phyloP scores from a whole-genome alignment of 2,329 filamentous ascomycete species.

The Monosporascus sp. region DNA sequence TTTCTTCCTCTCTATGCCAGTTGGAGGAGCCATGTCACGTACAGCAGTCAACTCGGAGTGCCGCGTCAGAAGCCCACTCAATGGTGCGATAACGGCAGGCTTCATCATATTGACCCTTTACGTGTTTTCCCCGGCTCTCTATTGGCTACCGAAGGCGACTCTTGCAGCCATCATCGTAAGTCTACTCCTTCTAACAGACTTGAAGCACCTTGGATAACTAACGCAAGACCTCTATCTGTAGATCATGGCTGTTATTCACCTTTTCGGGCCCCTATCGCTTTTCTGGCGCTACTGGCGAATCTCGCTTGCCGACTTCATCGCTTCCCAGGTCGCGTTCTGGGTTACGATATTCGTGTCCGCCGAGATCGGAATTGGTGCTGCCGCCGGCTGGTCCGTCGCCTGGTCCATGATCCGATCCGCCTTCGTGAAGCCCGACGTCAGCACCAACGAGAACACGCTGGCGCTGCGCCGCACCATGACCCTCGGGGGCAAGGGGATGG shows the following conservation, averaged over 20 bases:
- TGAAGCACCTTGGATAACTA: not conserved
- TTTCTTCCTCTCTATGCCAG: constrained; percentile 58
- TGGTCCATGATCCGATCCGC: constrained; percentile 55
- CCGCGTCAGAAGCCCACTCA: constrained; percentile 56
- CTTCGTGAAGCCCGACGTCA: constrained; percentile 31
- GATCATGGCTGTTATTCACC: constrained; percentile 58
- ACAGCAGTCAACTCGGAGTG: constrained; percentile 63
- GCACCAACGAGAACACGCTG: constrained; percentile 4
- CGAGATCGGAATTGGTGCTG: constrained; percentile 52
- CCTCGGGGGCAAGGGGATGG: constrained; percentile 18
- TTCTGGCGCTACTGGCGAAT: constrained; percentile 62
- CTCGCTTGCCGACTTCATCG: constrained; percentile 58
- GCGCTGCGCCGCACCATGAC: constrained; percentile 13
- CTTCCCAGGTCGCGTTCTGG: constrained; percentile 59
- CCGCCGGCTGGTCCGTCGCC: constrained; percentile 59
- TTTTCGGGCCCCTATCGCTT: constrained; percentile 51
- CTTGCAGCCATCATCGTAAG: constrained; percentile 56
- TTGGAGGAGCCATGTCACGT: constrained; percentile 61
- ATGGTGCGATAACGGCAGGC: constrained; percentile 53
- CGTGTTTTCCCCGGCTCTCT: constrained; percentile 53
- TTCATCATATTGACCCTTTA: constrained; percentile 59
- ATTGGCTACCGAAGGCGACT: constrained; percentile 63
- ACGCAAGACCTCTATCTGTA: constrained; percentile 7
- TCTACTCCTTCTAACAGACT: not conserved
- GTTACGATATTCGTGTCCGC: constrained; percentile 56